Percentiles rank a stretch among this genome's conserved stretches.
Conservation (phyloP, 2,329 filamentous ascomycete species). For the Cordyceps cicadae region DNA sequence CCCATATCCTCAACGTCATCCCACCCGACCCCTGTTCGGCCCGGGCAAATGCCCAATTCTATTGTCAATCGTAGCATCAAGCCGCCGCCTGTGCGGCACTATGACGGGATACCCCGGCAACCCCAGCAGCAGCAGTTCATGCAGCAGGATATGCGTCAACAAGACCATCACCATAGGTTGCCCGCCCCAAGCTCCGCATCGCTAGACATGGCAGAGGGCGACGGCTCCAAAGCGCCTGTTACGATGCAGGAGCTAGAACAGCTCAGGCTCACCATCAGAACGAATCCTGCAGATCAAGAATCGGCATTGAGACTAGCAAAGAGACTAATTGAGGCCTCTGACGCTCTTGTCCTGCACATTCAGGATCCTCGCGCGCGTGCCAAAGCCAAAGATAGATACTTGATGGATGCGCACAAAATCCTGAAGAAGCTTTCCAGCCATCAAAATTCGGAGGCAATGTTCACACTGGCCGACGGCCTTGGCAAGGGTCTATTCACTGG, state of each 20-base stretch:
- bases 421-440: constrained; percentile 75
- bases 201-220: constrained; percentile 10
- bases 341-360: constrained; percentile 57
- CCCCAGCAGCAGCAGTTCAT: constrained; percentile 24
- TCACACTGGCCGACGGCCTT: constrained; percentile 83
- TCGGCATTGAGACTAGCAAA: constrained; percentile 69
- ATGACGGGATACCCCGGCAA: constrained; percentile 34
- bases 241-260: constrained; percentile 71
- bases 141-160: constrained; percentile 23
- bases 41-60: constrained; percentile 53
- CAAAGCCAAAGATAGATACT: constrained; percentile 73
- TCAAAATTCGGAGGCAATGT: constrained; percentile 81
- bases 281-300: constrained; percentile 63
- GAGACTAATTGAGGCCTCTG: constrained; percentile 76
- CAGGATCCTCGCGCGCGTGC: constrained; percentile 63
- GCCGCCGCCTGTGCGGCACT: constrained; percentile 51
- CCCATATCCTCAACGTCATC: constrained; percentile 28
- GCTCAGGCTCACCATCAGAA: constrained; percentile 60
- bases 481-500: constrained; percentile 73
- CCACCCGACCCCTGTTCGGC: constrained; percentile 55
- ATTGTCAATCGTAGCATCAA: constrained; percentile 47
- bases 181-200: constrained; percentile 12
- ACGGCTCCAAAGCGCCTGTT: constrained; percentile 37
- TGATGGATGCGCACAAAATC: constrained; percentile 80
- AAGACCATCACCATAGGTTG: constrained; percentile 19